phyloP scores from a whole-genome alignment of 306 rosid genomes.

The Vigna reflexopilosa region DNA sequence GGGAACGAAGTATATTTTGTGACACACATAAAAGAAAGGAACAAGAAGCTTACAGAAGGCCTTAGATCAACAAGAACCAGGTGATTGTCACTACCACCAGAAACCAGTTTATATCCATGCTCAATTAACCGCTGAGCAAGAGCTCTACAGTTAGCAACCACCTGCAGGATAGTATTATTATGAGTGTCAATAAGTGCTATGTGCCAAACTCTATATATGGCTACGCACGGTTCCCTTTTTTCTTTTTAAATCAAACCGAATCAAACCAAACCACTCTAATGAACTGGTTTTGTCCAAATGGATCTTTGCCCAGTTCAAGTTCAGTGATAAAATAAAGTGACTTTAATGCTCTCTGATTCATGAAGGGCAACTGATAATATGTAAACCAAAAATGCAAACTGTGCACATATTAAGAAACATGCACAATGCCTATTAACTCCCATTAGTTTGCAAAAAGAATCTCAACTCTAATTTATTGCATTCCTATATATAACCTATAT shows the following conservation, averaged over 20 bases:
- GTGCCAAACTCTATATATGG: background rate
- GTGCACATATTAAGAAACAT: background rate
- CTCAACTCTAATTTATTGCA: background rate
- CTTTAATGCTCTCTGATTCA: background rate
- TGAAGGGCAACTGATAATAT: background rate
- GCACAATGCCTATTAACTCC: background rate
- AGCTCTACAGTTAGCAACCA: slow-evolving; percentile 88
- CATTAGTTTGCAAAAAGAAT: background rate
- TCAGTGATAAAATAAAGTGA: background rate
- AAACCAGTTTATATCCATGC: slow-evolving; percentile 83
- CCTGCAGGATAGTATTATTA: slow-evolving; percentile 53
- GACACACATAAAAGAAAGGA: background rate
- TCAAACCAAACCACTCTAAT: background rate
- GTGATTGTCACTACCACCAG: slow-evolving; percentile 97
- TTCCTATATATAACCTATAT: background rate
- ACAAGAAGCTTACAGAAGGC: slow-evolving; percentile 72
- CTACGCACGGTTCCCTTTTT: background rate
- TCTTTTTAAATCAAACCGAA: background rate
- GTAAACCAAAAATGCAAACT: background rate
- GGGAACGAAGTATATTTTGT: background rate
- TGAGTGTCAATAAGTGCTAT: slow-evolving; percentile 16
- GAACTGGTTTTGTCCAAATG: background rate
- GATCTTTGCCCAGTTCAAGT: background rate
- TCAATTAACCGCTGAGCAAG: slow-evolving; percentile 71
- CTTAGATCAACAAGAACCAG: slow-evolving; percentile 93